phyloP scores from a whole-genome alignment of 139 green algal species.

The Yamagishiella unicocca region DNA sequence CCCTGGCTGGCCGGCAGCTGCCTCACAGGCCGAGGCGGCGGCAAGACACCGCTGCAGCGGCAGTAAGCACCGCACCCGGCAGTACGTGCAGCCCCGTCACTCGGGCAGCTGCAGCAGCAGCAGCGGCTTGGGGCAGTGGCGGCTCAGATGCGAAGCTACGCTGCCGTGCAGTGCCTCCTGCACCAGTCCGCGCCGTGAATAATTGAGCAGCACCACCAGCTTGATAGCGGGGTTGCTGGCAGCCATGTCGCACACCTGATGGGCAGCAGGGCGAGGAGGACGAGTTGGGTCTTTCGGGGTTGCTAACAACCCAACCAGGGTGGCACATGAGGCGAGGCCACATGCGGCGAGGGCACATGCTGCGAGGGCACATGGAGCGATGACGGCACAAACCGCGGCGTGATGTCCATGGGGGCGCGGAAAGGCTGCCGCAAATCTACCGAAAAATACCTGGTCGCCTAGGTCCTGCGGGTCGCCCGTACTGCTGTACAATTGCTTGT shows the following conservation, averaged over 20 bases:
- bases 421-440: too few species aligned
- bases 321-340: too few species aligned
- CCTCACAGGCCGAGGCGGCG: too few species aligned
- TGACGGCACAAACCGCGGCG: too few species aligned
- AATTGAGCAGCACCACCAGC: conserved; percentile 52
- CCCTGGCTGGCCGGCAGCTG: too few species aligned
- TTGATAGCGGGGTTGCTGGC: not conserved
- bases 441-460: conserved; percentile 28
- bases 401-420: not conserved
- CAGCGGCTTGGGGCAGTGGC: conserved; percentile 42
- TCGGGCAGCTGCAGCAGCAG: conserved; percentile 50
- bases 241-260: conserved; percentile 5
- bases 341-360: too few species aligned
- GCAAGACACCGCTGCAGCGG: too few species aligned
- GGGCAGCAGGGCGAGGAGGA: not conserved
- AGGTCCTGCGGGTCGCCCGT: conserved; percentile 24
- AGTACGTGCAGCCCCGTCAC: too few species aligned
- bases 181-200: conserved; percentile 35
- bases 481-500: conserved; percentile 27
- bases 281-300: too few species aligned
- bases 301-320: too few species aligned
- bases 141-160: conserved; percentile 30
- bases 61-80: too few species aligned
- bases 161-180: conserved; percentile 43
- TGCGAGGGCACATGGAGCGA: too few species aligned